Evolutionary conservation across 2,329 filamentous ascomycete species (phyloP).

Genomic region (Cordyceps pruinosa): DNA sequence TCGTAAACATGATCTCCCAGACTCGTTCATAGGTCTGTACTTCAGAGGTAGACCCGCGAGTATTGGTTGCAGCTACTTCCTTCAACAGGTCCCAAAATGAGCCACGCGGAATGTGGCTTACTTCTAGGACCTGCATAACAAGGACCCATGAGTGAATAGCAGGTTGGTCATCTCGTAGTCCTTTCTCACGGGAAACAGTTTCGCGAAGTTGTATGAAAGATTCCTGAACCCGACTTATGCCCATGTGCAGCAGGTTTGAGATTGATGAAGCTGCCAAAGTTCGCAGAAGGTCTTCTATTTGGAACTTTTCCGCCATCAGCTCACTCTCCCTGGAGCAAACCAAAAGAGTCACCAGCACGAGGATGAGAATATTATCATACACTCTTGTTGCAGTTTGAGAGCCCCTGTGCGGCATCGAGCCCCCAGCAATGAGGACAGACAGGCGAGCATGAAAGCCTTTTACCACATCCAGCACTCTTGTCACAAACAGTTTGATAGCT

Average conservation of each 20-base stretch:
- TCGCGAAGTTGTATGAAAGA: slow-evolving; percentile 44
- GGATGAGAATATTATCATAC: slow-evolving; percentile 25
- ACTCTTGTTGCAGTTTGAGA: slow-evolving; percentile 17
- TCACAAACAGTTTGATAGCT: slow-evolving; percentile 34
- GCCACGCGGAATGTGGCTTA: slow-evolving; percentile 41
- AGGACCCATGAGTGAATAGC: slow-evolving; percentile 51
- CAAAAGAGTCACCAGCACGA: slow-evolving; percentile 32
- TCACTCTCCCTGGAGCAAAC: slow-evolving; percentile 34
- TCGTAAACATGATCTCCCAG: slow-evolving; percentile 53
- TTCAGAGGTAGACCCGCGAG: slow-evolving; percentile 32
- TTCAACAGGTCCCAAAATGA: slow-evolving; percentile 57
- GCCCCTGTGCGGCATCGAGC: slow-evolving; percentile 7
- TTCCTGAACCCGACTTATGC: slow-evolving; percentile 35
- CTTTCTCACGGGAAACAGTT: slow-evolving; percentile 39
- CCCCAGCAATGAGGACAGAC: not conserved
- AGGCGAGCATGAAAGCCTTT: slow-evolving; percentile 32
- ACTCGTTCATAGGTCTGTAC: slow-evolving; percentile 44
- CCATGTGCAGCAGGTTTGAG: slow-evolving; percentile 34
- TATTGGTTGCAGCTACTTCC: slow-evolving; percentile 31
- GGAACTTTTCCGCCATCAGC: slow-evolving; percentile 30
- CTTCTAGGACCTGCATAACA: slow-evolving; percentile 46
- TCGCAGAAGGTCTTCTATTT: slow-evolving; percentile 44
- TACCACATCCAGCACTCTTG: slow-evolving; percentile 38
- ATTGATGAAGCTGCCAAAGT: slow-evolving; percentile 33
- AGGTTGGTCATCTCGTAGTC: slow-evolving; percentile 41